These are phyloP conservation scores for Pinus tabuliformis DNA, from an alignment of 75 land plant species.

Conservation along the genomic window DNA sequence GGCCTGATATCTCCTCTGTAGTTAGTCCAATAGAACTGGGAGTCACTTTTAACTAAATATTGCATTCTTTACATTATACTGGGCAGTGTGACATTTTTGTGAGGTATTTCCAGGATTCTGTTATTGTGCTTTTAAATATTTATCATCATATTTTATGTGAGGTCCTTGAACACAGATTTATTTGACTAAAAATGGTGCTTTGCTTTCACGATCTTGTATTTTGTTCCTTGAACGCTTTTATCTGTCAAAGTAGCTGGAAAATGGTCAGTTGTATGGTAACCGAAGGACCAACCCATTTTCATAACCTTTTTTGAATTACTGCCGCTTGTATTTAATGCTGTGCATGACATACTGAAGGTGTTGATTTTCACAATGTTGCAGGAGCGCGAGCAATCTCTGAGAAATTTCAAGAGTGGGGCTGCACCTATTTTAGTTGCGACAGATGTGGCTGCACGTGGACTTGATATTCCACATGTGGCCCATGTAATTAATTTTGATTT, in stretches of 20 bases:
- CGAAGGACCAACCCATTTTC: background rate
- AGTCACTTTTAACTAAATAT: too few relatives aligned
- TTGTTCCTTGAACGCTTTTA: background rate
- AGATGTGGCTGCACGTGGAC: conserved; percentile 88
- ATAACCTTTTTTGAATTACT: background rate
- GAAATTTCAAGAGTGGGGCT: conserved; percentile 72
- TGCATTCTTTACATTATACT: too few relatives aligned
- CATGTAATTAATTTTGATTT: conserved; percentile 93
- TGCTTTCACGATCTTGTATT: too few relatives aligned
- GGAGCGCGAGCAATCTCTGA: conserved; percentile 81
- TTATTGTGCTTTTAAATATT: too few relatives aligned
- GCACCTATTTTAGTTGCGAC: conserved; percentile 93
- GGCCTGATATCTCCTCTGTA: too few relatives aligned
- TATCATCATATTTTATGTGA: too few relatives aligned
- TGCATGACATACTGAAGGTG: background rate
- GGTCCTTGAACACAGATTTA: too few relatives aligned
- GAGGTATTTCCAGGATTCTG: too few relatives aligned
- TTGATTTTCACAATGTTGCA: conserved; percentile 14
- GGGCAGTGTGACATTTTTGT: too few relatives aligned
- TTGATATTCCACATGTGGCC: conserved; percentile 91
- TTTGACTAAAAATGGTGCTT: too few relatives aligned
- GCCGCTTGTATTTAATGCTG: too few relatives aligned
- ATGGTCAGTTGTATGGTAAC: background rate
- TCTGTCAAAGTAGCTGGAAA: background rate
- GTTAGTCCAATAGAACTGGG: too few relatives aligned